Evolutionary conservation across 192 early-diverging fungal genomes (phyloP), one percentile per base, ranked within the genome.

Genomic region (Podochytrium sp.): DNA sequence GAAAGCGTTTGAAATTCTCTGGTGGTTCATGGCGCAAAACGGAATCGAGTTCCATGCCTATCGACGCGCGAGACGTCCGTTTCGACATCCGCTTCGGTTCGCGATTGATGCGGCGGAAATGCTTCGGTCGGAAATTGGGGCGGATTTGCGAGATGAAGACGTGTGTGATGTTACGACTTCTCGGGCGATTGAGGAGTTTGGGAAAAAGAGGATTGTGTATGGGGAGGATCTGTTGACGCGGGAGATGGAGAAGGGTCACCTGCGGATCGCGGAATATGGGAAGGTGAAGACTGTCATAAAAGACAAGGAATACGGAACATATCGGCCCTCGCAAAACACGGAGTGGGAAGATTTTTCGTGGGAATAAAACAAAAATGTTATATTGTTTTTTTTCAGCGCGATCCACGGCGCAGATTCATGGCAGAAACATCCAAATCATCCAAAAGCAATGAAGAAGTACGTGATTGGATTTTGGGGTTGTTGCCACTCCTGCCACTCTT

Each of bases 1-100:
- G 34, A 70, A 70, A 37, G 12, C 12, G 18, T 70, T 70, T 70
- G 67, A 70, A 32, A 70, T 70, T 27, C 35, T 70, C 14, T 70
- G 67, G 67, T 70, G 67, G 67, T 70, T 27, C 52, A 70, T 70
- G 67, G 49, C 67, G 1, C 67, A 70, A 34, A 70, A 52, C n/a
- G 35, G 34, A 2, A 23, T 70, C 56, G 67, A 70, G 25, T 56
- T 37, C 37, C 32, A 70, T 1, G 12, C 37, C 20, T 73, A 73
- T 42, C 71, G 71, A 2, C 71, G 71, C 23, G 71, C 71, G 12
- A 16, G 56, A 23, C 56, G 71, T 16, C 0, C 34, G n/a, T 35
- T 73, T 2, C 56, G 41, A 18, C 71, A 73, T 37, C 71, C 71
- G 3, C 12, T 73, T 20, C 71, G 71, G 12, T 73, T 73, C 29